Evolutionary conservation across 306 rosid species (phyloP), one percentile per base, ranked within the genome.

Genomic region (Dryas octopetala): DNA sequence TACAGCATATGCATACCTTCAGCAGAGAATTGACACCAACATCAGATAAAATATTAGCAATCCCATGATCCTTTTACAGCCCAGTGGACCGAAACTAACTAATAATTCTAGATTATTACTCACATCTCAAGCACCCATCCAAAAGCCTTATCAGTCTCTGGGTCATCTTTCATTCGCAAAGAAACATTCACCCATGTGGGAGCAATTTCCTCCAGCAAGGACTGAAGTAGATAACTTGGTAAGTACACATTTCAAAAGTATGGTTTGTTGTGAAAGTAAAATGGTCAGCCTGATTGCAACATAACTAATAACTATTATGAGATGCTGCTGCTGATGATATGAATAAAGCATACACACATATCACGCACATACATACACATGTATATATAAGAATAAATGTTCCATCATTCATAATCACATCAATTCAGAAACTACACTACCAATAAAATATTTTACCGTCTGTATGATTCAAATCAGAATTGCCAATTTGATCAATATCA

Each of bases 61-160:
- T 40, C 70, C 49, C 40, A 80, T 61, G 47, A 83, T 52, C 62
- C 59, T 62, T 69, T 81, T 71, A 77, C 73, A 23, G 44, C 45
- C 57, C 54, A 64, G 28, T 38, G 28, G 59, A 55, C 19, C 62
- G 41, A 74, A 81, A 69, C 40, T 40, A 74, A 74, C 40, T 43
- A 4, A 50, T 15, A 57, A 48, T 61, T 13, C 7, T 28, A 6
- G n/a, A 55, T 32, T 41, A 71, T 65, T 78, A 84, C 98, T 91
- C 74, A 93, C 98, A 93, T 93, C 85, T 93, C 97, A 79, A 91
- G 98, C 84, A 91, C 98, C 98, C 97, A 93, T 81, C 98, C 98
- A 58, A 93, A 93, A 79, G 91, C 82, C 88, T 93, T 89, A 83
- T 93, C 98, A 0, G 98, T 88, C 79, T 85, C 89, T 3, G 75